Evolutionary conservation across 371 early-diverging fungal genomes (phyloP).

Genomic region (Mucor circinelloides): DNA sequence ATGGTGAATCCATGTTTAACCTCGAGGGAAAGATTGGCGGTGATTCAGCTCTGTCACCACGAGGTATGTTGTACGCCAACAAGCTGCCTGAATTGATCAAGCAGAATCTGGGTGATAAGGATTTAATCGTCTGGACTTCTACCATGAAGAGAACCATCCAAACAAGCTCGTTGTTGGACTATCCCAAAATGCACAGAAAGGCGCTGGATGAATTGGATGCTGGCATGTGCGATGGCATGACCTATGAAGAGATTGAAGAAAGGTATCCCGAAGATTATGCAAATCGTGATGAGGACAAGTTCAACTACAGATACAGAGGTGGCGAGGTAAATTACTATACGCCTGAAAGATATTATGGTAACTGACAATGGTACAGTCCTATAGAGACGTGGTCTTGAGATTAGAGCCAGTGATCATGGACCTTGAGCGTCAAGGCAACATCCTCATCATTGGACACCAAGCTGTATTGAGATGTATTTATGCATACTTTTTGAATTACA

Average conservation of each 20-base stretch:
- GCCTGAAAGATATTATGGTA: background rate
- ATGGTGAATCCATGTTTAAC: constrained; percentile 92
- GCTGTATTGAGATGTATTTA: constrained; percentile 94
- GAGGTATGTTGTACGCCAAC: constrained; percentile 83
- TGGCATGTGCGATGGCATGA: constrained; percentile 97
- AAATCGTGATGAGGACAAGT: constrained; percentile 94
- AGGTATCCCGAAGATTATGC: constrained; percentile 86
- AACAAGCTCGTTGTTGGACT: constrained; percentile 76
- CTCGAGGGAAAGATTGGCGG: constrained; percentile 93
- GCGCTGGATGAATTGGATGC: constrained; percentile 96
- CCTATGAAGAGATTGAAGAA: constrained; percentile 95
- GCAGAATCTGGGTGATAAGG: constrained; percentile 67
- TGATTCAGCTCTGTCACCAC: constrained; percentile 86
- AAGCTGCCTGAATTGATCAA: constrained; percentile 81
- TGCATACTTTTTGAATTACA: constrained; percentile 90
- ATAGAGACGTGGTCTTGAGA: constrained; percentile 70
- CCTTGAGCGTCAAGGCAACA: constrained; percentile 93
- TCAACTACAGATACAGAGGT: constrained; percentile 89
- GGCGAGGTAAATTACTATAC: constrained; percentile 81
- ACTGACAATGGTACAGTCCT: constrained; percentile 59
- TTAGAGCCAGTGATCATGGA: constrained; percentile 92
- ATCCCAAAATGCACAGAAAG: constrained; percentile 94
- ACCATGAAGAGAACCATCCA: constrained; percentile 91
- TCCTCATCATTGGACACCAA: constrained; percentile 94
- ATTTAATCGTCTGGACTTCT: constrained; percentile 93